Evolutionary conservation across 2,329 filamentous ascomycete genomes (phyloP).

Genomic region (Colletotrichum zoysiae): DNA sequence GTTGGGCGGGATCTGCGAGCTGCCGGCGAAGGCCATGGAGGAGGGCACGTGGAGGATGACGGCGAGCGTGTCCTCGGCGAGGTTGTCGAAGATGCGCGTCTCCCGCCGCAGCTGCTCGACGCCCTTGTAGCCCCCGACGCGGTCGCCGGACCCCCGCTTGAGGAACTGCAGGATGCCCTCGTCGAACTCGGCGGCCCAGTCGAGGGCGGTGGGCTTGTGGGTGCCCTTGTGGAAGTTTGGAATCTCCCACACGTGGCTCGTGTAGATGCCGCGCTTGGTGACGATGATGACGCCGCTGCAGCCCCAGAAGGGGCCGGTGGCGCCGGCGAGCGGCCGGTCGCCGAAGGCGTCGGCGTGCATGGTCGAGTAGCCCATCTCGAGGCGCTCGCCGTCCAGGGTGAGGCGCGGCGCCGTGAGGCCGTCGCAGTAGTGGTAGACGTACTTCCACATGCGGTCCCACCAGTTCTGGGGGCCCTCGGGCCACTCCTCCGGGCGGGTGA

Average conservation of each 20-base stretch:
- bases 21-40: not conserved
- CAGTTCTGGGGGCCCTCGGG: constrained; percentile 45
- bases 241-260: constrained; percentile 32
- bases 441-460: constrained; percentile 56
- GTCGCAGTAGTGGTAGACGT: constrained; percentile 42
- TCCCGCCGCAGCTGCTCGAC: constrained; percentile 1
- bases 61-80: not conserved
- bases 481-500: constrained; percentile 10
- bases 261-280: constrained; percentile 32
- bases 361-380: constrained; percentile 16
- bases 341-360: constrained; percentile 21
- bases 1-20: constrained; percentile 10
- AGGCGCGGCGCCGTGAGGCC: not conserved
- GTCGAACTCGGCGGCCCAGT: constrained; percentile 12
- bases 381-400: not conserved
- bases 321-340: constrained; percentile 4
- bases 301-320: constrained; percentile 35
- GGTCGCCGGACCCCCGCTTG: constrained; percentile 1
- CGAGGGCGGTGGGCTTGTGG: not conserved
- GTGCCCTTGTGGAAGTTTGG: constrained; percentile 24
- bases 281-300: constrained; percentile 33
- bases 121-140: not conserved
- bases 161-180: constrained; percentile 15
- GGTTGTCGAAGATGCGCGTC: constrained; percentile 10
- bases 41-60: constrained; percentile 9